Percentiles rank a stretch among this genome's conserved stretches.
These are phyloP conservation scores for Rhodotorula babjevae DNA, from an alignment of 768 basidiomycete genomes.

Conservation along the genomic window DNA sequence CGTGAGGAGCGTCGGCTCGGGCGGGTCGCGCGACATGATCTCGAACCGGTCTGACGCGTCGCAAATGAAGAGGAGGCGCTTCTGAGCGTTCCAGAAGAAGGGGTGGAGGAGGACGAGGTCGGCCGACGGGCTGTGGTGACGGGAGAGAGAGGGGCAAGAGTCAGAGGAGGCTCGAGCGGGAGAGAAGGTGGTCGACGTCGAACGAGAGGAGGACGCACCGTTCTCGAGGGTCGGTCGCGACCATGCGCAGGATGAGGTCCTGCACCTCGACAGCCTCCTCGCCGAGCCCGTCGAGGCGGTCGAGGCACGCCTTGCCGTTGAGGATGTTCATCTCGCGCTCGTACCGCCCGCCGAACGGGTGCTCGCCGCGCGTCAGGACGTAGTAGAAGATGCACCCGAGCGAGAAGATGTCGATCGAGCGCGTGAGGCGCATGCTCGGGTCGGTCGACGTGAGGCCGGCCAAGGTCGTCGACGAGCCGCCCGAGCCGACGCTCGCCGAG, in stretches of 20 bases:
- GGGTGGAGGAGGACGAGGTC: slow-evolving; percentile 83
- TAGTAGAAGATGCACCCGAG: slow-evolving; percentile 85
- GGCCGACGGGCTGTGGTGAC: slow-evolving; percentile 65
- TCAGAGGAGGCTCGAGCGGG: not conserved
- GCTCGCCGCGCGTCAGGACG: slow-evolving; percentile 77
- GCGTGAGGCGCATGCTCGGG: slow-evolving; percentile 65
- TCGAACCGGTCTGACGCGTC: slow-evolving; percentile 97
- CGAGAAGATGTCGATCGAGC: slow-evolving; percentile 94
- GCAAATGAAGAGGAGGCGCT: slow-evolving; percentile 86
- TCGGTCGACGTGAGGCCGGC: slow-evolving; percentile 47
- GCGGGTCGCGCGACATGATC: slow-evolving; percentile 90
- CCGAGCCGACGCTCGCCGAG: slow-evolving; percentile 56
- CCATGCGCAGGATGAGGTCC: slow-evolving; percentile 72
- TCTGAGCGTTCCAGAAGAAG: slow-evolving; percentile 89
- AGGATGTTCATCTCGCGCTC: slow-evolving; percentile 92
- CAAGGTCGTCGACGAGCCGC: slow-evolving; percentile 49
- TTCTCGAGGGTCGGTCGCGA: slow-evolving; percentile 66
- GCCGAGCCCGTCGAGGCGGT: slow-evolving; percentile 70
- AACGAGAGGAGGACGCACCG: slow-evolving; percentile 58
- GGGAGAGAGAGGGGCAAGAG: not conserved
- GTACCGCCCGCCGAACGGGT: slow-evolving; percentile 90
- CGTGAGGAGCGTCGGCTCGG: slow-evolving; percentile 65
- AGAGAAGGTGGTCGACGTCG: too few relatives aligned
- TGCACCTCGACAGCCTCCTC: slow-evolving; percentile 91
- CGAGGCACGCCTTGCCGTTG: slow-evolving; percentile 67